Evolutionary conservation across 495 filamentous ascomycete genomes (phyloP).

Genomic region (Aspergillus diversus): DNA sequence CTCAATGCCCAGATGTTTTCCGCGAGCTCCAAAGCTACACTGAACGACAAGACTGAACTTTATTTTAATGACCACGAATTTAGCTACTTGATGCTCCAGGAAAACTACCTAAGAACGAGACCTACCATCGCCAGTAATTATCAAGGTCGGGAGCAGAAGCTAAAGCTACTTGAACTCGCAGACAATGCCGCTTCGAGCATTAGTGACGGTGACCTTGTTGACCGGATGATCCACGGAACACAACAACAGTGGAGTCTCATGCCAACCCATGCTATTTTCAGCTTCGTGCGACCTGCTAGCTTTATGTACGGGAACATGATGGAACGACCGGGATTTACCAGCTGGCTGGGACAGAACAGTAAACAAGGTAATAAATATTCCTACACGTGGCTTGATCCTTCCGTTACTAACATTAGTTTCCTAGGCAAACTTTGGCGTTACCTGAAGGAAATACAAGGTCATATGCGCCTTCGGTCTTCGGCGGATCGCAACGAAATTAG

Average conservation of each 20-base stretch:
- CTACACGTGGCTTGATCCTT: slow-evolving; percentile 3
- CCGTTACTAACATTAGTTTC: slow-evolving; percentile 21
- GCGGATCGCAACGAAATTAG: slow-evolving; percentile 94
- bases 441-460: slow-evolving; percentile 92
- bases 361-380: slow-evolving; percentile 61
- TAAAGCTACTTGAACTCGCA: slow-evolving; percentile 81
- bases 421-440: slow-evolving; percentile 78
- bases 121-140: slow-evolving; percentile 64
- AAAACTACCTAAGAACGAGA: slow-evolving; percentile 88
- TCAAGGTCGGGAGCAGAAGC: slow-evolving; percentile 64
- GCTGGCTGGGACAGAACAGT: slow-evolving; percentile 95
- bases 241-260: slow-evolving; percentile 99
- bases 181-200: slow-evolving; percentile 92
- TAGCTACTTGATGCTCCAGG: slow-evolving; percentile 94
- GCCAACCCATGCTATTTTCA: slow-evolving; percentile 96
- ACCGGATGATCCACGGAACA: slow-evolving; percentile 96
- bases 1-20: slow-evolving; percentile 86
- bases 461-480: slow-evolving; percentile 90
- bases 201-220: slow-evolving; percentile 94
- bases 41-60: slow-evolving; percentile 97
- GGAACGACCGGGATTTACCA: slow-evolving; percentile 69
- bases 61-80: slow-evolving; percentile 99
- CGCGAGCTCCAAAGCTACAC: slow-evolving; percentile 73
- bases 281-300: slow-evolving; percentile 90
- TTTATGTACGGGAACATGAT: slow-evolving; percentile 77